phyloP scores from a whole-genome alignment of 345 rosid genomes.

The Moricandia moricandioides region DNA sequence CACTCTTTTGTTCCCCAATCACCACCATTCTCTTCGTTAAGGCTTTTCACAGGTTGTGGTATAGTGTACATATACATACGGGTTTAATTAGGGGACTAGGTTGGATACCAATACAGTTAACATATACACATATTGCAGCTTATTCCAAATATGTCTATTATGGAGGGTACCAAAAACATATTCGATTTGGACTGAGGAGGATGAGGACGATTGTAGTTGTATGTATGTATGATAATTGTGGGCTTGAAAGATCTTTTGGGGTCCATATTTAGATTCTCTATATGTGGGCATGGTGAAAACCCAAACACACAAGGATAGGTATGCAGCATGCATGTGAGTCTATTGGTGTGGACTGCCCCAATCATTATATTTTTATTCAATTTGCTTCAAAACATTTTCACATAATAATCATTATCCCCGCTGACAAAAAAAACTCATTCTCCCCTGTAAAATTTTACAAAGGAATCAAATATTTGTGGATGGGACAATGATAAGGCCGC shows the following conservation, averaged over 20 bases:
- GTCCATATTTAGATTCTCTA: conserved; percentile 29
- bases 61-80: neutral
- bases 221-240: conserved; percentile 17
- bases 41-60: neutral
- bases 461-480: conserved; percentile 26
- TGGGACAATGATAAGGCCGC: conserved; percentile 38
- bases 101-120: neutral
- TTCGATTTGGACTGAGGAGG: conserved; percentile 12
- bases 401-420: conserved; percentile 29
- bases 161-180: conserved; percentile 20
- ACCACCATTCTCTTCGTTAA: conserved; percentile 33
- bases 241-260: conserved; percentile 32
- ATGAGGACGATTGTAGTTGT: conserved; percentile 4
- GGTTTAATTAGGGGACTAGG: neutral
- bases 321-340: conserved; percentile 7
- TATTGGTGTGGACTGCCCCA: conserved; percentile 18
- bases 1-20: conserved; percentile 28
- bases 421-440: neutral
- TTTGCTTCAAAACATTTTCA: conserved; percentile 5
- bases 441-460: conserved; percentile 22
- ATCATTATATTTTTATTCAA: conserved; percentile 11
- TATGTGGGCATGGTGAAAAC: conserved; percentile 23
- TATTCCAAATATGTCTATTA: conserved; percentile 10
- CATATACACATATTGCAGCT: neutral
- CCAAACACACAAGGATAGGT: conserved; percentile 17